These are phyloP conservation scores for Spinellus fusiger DNA, from an alignment of 192 early-diverging fungal species.

Conservation along the genomic window DNA sequence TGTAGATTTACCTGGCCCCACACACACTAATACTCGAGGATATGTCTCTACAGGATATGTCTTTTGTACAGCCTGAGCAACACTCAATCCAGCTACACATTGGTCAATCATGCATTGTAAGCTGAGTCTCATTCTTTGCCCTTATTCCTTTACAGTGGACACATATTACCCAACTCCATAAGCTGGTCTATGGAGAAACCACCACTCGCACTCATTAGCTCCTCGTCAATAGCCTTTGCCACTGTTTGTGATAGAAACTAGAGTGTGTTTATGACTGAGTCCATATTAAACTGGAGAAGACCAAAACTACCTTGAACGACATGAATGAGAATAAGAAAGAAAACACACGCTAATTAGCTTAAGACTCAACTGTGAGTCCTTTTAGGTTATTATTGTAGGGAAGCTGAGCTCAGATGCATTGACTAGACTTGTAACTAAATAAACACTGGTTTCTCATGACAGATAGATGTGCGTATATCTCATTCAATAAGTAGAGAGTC, in stretches of 20 bases:
- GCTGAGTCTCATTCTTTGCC: not conserved
- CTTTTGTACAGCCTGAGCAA: slow-evolving; percentile 77
- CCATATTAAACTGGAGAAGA: too few species aligned
- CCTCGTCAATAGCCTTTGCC: slow-evolving; percentile 73
- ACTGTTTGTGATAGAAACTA: slow-evolving; percentile 58
- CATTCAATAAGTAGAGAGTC: too few species aligned
- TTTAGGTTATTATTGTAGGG: too few species aligned
- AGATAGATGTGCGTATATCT: too few species aligned
- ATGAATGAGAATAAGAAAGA: too few species aligned
- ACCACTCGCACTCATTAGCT: slow-evolving; percentile 70
- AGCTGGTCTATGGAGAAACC: slow-evolving; percentile 90
- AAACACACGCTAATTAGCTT: too few species aligned
- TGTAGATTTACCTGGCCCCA: slow-evolving; percentile 53
- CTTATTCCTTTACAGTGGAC: not conserved
- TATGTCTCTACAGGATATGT: slow-evolving; percentile 51
- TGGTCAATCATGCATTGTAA: not conserved
- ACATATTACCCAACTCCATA: slow-evolving; percentile 50
- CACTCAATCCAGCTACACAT: slow-evolving; percentile 76
- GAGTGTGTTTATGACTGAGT: too few species aligned
- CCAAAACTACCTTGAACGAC: too few species aligned
- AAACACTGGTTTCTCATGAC: too few species aligned
- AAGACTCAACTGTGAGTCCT: too few species aligned
- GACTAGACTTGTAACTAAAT: too few species aligned
- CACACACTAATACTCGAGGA: slow-evolving; percentile 59
- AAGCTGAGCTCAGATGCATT: too few species aligned